Evolutionary conservation across 2,329 filamentous ascomycete species (phyloP).

Genomic region (Endocalyx cinctus): DNA sequence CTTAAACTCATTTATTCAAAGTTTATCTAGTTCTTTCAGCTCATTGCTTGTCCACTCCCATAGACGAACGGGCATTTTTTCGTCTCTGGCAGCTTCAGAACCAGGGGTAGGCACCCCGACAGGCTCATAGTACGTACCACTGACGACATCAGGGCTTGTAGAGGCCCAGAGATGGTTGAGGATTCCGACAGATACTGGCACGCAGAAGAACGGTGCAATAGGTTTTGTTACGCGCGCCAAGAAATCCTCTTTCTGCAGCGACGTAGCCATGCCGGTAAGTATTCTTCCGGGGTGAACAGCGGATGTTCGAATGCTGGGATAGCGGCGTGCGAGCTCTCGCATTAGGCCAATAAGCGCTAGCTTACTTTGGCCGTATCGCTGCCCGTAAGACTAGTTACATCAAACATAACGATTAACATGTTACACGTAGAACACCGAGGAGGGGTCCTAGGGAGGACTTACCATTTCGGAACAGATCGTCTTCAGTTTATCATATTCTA

Average conservation of each 20-base stretch:
- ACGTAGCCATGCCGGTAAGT: background rate
- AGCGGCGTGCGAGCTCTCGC: background rate
- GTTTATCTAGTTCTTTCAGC: background rate
- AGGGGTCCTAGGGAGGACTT: too few species aligned
- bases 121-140: slow-evolving; percentile 1
- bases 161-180: background rate
- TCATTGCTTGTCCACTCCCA: slow-evolving; percentile 1
- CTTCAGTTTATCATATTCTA: background rate
- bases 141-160: background rate
- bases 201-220: too few species aligned
- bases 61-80: background rate
- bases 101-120: background rate
- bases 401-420: too few species aligned
- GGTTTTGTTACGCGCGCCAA: too few species aligned
- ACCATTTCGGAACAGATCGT: too few species aligned
- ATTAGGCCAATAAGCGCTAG: background rate
- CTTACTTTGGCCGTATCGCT: slow-evolving; percentile 1
- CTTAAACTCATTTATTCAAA: background rate
- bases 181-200: background rate
- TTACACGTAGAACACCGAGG: too few species aligned
- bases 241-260: background rate
- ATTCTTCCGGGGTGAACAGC: background rate
- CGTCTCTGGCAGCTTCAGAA: background rate
- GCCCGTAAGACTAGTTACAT: background rate
- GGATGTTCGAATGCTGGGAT: background rate